These are phyloP conservation scores for Lipomyces starkeyi DNA, from an alignment of 805 yeast species.

Conservation along the genomic window DNA sequence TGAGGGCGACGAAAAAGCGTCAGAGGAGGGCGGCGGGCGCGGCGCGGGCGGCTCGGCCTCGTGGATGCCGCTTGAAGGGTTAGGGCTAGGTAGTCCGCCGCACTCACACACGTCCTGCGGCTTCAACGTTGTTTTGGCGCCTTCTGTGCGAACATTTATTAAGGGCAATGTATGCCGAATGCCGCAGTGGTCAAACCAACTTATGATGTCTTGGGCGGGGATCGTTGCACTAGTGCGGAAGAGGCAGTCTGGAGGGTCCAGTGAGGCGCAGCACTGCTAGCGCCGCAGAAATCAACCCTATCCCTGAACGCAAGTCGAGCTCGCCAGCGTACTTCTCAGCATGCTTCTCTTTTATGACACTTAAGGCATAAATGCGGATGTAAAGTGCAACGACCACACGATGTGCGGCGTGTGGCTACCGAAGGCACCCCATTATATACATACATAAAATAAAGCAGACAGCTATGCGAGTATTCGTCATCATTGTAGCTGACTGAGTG, in stretches of 20 bases:
- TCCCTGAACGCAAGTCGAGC: background rate
- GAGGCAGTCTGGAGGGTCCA: background rate
- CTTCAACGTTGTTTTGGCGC: background rate
- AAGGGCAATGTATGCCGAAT: no score
- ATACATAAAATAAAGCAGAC: no score
- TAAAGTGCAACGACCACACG: background rate
- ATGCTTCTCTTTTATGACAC: background rate
- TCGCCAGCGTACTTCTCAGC: slow-evolving; percentile 2
- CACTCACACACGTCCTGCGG: slow-evolving; percentile 10
- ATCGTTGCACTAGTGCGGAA: background rate
- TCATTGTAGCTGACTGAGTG: no score
- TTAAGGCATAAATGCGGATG: background rate
- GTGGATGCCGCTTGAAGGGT: slow-evolving; percentile 1
- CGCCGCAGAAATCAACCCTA: background rate
- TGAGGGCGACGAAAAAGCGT: background rate
- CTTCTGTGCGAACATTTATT: background rate
- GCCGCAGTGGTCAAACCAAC: background rate
- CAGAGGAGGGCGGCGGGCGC: slow-evolving; percentile 10
- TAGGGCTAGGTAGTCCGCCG: background rate
- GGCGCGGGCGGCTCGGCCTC: slow-evolving; percentile 15
- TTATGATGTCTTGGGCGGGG: background rate
- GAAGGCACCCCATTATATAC: background rate
- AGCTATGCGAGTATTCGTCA: no score
- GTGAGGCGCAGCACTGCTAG: slow-evolving; percentile 9
- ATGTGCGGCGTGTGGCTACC: slow-evolving; percentile 5